Conservation (phyloP, 2,329 filamentous ascomycete species). For the Stemphylium vesicarium region DNA sequence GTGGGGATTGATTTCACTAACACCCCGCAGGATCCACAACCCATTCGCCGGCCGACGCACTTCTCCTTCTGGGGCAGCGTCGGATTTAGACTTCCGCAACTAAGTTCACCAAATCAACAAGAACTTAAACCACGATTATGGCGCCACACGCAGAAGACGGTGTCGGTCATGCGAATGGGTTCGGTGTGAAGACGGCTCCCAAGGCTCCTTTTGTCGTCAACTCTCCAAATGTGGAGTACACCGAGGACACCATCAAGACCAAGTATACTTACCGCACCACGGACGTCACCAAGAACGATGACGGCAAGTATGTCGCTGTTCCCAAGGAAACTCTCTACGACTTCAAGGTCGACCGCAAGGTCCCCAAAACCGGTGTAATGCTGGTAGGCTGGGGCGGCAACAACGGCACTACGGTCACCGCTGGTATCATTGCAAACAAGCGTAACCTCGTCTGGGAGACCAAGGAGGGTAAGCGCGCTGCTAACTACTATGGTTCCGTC, state of each 20-base stretch:
- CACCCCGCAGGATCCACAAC: conserved; percentile 76
- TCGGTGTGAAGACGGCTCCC: conserved; percentile 52
- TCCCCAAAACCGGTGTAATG: conserved; percentile 96
- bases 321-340: conserved; percentile 91
- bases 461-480: conserved; percentile 80
- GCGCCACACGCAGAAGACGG: conserved; percentile 86
- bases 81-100: conserved; percentile 58
- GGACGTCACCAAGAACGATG: conserved; percentile 71
- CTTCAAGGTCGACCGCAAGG: conserved; percentile 95
- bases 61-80: conserved; percentile 83
- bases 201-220: conserved; percentile 81
- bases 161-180: conserved; percentile 63
- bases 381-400: conserved; percentile 97
- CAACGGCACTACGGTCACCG: conserved; percentile 96
- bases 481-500: conserved; percentile 98
- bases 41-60: conserved; percentile 96
- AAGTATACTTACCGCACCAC: conserved; percentile 98
- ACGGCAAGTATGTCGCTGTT: conserved; percentile 80
- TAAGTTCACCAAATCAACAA: conserved; percentile 42
- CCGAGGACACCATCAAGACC: conserved; percentile 84
- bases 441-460: conserved; percentile 89
- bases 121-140: conserved; percentile 64
- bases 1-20: conserved; percentile 26
- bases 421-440: conserved; percentile 95
- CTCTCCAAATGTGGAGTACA: conserved; percentile 92